Evolutionary conservation across 2,329 filamentous ascomycete species (phyloP).

Genomic region (Monosporascus sp.): DNA sequence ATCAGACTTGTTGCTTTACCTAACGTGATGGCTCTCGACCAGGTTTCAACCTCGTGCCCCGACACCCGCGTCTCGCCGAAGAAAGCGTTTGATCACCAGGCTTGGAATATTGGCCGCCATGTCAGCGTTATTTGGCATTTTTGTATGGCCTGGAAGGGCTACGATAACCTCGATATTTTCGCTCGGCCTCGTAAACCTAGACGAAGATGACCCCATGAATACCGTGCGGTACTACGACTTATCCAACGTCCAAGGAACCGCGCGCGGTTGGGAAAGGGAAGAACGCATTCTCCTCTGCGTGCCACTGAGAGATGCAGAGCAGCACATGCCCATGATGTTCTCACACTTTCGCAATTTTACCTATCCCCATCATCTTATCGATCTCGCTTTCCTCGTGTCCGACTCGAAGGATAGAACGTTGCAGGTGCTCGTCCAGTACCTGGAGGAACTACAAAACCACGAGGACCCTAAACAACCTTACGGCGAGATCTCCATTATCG

Average conservation of each 20-base stretch:
- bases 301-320: conserved; percentile 84
- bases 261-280: conserved; percentile 90
- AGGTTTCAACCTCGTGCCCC: conserved; percentile 84
- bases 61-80: conserved; percentile 63
- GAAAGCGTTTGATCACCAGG: conserved; percentile 67
- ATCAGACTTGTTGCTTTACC: conserved; percentile 4
- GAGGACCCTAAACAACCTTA: conserved; percentile 76
- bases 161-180: conserved; percentile 58
- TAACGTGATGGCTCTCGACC: conserved; percentile 12
- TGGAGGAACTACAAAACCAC: conserved; percentile 75
- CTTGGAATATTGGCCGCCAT: conserved; percentile 55
- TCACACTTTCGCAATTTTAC: conserved; percentile 94
- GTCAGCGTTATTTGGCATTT: conserved; percentile 63
- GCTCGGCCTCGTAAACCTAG: conserved; percentile 63
- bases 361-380: conserved; percentile 93
- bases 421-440: conserved; percentile 64
- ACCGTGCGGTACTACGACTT: conserved; percentile 97
- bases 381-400: conserved; percentile 92
- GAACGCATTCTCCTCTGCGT: conserved; percentile 94
- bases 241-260: conserved; percentile 83
- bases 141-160: conserved; percentile 65
- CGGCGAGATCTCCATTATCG: conserved; percentile 94
- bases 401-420: conserved; percentile 94
- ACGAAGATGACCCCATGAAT: conserved; percentile 74
- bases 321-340: conserved; percentile 97